Conservation (phyloP, 257 asterid species). For the Echites panduratus region DNA sequence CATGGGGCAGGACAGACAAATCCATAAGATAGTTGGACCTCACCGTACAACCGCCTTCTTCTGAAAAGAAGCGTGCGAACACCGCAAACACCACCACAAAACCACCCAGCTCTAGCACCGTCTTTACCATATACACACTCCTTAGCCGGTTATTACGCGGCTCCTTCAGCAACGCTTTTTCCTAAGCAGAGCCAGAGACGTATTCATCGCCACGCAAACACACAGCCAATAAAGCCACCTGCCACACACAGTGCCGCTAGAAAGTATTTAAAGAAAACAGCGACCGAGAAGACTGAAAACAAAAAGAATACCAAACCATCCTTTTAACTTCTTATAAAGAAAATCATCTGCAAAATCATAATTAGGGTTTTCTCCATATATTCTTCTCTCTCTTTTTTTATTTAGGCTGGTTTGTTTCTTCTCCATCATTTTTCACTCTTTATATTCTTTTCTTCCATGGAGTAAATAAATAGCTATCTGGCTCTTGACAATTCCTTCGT, state of each 20-base stretch:
- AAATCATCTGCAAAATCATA: slow-evolving; percentile 11
- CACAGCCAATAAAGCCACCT: neutral
- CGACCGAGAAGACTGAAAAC: neutral
- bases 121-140: neutral
- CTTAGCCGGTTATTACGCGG: too few relatives aligned
- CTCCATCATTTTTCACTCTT: neutral
- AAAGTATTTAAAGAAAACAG: neutral
- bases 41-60: neutral
- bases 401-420: neutral
- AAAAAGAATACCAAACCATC: slow-evolving; percentile 1
- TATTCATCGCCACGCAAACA: neutral
- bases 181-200: neutral
- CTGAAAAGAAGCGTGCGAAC: neutral
- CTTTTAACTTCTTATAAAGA: slow-evolving; percentile 1
- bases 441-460: neutral
- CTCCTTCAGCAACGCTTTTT: neutral
- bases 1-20: neutral
- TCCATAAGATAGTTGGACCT: neutral
- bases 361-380: slow-evolving; percentile 29
- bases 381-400: neutral
- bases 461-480: neutral
- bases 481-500: slow-evolving; percentile 2
- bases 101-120: neutral
- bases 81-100: neutral
- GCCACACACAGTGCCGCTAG: neutral